Percentiles rank a stretch among this genome's conserved stretches.
phyloP scores from a whole-genome alignment of 2,329 filamentous ascomycete genomes.

The Claviceps spartinae region DNA sequence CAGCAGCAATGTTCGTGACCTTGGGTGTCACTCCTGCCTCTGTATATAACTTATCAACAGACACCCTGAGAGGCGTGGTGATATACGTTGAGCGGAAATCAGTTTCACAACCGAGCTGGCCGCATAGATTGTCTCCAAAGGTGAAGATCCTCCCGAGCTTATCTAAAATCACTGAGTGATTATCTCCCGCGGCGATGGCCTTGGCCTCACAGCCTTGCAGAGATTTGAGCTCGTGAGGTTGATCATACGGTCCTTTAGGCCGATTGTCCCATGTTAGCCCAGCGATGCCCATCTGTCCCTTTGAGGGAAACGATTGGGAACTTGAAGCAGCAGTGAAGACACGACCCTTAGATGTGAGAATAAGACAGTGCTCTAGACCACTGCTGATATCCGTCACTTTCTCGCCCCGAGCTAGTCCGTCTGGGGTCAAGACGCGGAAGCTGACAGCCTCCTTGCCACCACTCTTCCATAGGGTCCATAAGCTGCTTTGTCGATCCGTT shows the following conservation, averaged over 20 bases:
- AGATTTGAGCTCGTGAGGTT: constrained; percentile 63
- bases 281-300: constrained; percentile 77
- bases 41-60: constrained; percentile 59
- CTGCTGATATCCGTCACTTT: constrained; percentile 60
- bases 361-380: constrained; percentile 73
- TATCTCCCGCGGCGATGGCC: constrained; percentile 72
- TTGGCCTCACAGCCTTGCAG: constrained; percentile 58
- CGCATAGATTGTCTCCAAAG: constrained; percentile 82
- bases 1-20: constrained; percentile 70
- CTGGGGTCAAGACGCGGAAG: constrained; percentile 60
- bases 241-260: constrained; percentile 65
- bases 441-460: constrained; percentile 33
- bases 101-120: constrained; percentile 78
- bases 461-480: constrained; percentile 60
- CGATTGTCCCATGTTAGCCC: constrained; percentile 69
- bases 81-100: constrained; percentile 46
- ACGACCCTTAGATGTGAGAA: constrained; percentile 73
- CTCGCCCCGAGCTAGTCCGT: constrained; percentile 52
- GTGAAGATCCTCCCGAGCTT: constrained; percentile 64
- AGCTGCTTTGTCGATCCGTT: constrained; percentile 34
- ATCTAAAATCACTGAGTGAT: constrained; percentile 71
- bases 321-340: constrained; percentile 82
- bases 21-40: constrained; percentile 47
- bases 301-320: constrained; percentile 61
- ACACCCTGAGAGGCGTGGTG: constrained; percentile 57